Evolutionary conservation across 225 moss, liverwort and hornwort species (phyloP), one percentile per base, ranked within the genome.

Genomic region (Anthoceros angustus): DNA sequence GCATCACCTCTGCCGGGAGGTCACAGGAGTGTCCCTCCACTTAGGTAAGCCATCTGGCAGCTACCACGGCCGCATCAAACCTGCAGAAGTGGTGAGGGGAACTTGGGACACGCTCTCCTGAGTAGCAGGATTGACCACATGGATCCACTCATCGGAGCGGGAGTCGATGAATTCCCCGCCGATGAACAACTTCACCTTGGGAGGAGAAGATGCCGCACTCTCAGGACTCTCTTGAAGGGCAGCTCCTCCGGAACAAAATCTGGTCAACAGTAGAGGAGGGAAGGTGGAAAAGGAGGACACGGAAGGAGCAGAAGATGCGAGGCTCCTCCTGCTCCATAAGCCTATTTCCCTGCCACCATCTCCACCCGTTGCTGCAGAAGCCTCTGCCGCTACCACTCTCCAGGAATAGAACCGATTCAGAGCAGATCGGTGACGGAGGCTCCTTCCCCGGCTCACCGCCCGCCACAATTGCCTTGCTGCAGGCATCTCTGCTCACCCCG

Each of bases 61-160:
- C 84, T 40, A 82, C 73, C 9, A 94, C 87, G 26, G 85, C 90
- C 23, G 80, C 73, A 24, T 86, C 80, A 23, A 94, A 90, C 74
- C 94, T 61, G 82, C 72, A 42, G 67, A 68, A 12, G 84, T 85
- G 25, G 85, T 69, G 21, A 90, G 83, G 7, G 94, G 94, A 55
- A 90, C 74, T 74, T 80, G 84, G 32, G 84, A 80, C 55, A 94
- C 79, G 45, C 86, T 86, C 18, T 70, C 82, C 80, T 94, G 94
- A 61, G 90, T 90, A 43, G 94, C 94, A 6, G 94, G 94, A 63
- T 94, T 94, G 63, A 88, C 62, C 46, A 94, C 86, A 42, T 90
- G 90, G 67, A 94, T 78, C 68, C 81, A 77, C 65, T 88, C 79
- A 0, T 80, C 73, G 3, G 88, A 77, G 67, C 79, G 73, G 4